Evolutionary conservation across 1,284 basidiomycete genomes (phyloP), one percentile per base, ranked within the genome.

Genomic region (Microbotryomycetes sp.): DNA sequence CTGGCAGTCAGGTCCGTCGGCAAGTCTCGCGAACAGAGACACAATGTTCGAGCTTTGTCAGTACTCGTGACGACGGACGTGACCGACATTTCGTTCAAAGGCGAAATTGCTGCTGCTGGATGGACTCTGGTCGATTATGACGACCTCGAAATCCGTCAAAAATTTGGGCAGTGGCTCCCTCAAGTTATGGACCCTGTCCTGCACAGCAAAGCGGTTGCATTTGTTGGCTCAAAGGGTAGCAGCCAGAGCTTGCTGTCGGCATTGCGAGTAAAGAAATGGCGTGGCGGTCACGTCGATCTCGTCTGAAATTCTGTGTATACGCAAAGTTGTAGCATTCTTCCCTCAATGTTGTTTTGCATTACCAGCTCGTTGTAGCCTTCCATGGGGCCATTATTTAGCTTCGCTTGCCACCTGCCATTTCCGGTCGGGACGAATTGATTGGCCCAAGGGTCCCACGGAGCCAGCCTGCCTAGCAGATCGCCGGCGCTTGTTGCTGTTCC

Each of bases 11-110:
- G 35, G 45, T 45, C 47, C 13, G 45, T 29, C 21, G 59, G 50
- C 23, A 66, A 62, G 49, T 50, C 31, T 15, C 57, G 66, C 16
- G 61, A 65, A 45, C 61, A 68, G 28, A 58, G 66, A 13, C 66
- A 68, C 48, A 50, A 53, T n/a, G 59, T 59, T 5, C 30, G 59
- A 21, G 45, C 61, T 18, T 55, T 68, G 24, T 48, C 46, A 5
- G 64, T 68, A 41, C 45, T 68, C 48, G 66, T 68, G 45, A 61
- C 66, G 45, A 68, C 66, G 31, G 64, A 68, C 46, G 45, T 68
- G 30, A 52, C 54, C 41, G 66, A 68, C 41, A 49, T 68, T 31
- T 63, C 52, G n/a, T 68, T 68, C 50, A 52, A 57, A 41, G 66
- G 66, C 54, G 66, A 68, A 53, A 45, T 68, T 48, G 50, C 50